A percentile compares a stretch with the other conserved stretches of the same genome.
These are phyloP conservation scores for Tulasnella sp. DNA, from an alignment of 768 basidiomycete genomes.

Conservation along the genomic window DNA sequence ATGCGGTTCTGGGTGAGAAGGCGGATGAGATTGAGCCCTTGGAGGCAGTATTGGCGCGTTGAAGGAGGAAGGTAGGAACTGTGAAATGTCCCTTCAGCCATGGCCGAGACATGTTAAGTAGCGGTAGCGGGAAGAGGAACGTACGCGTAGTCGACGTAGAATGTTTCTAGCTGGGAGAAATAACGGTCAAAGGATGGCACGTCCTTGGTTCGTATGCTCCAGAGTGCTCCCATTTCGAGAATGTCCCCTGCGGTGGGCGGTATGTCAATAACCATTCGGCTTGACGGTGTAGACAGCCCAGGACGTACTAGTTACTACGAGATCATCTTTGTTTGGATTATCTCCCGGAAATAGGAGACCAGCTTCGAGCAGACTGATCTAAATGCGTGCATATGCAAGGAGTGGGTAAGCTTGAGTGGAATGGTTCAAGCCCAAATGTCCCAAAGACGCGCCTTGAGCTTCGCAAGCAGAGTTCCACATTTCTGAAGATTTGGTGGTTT, in stretches of 20 bases:
- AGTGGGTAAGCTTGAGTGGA: not conserved
- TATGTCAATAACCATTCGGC: not conserved
- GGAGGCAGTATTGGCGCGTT: constrained; percentile 76
- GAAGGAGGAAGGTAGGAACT: constrained; percentile 74
- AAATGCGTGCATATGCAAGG: not conserved
- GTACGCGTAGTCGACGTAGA: constrained; percentile 79
- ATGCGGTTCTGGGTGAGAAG: constrained; percentile 93
- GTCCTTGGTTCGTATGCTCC: constrained; percentile 82
- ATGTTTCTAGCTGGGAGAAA: constrained; percentile 82
- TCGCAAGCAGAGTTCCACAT: constrained; percentile 52
- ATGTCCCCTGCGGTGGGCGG: constrained; percentile 62
- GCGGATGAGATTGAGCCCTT: constrained; percentile 89
- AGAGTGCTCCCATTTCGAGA: constrained; percentile 91
- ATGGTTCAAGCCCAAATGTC: not conserved
- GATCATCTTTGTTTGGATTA: constrained; percentile 54
- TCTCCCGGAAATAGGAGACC: constrained; percentile 70
- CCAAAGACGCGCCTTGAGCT: constrained; percentile 57
- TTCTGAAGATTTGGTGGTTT: constrained; percentile 60
- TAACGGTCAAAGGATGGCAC: constrained; percentile 93
- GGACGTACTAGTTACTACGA: constrained; percentile 63
- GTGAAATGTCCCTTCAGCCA: not conserved
- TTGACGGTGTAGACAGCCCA: not conserved
- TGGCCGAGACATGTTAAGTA: not conserved
- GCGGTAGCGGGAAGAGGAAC: not conserved
- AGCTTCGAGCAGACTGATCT: constrained; percentile 72